Evolutionary conservation across 2,329 filamentous ascomycete genomes (phyloP), one percentile per base, ranked within the genome.

Genomic region (Eurotiales sp.): DNA sequence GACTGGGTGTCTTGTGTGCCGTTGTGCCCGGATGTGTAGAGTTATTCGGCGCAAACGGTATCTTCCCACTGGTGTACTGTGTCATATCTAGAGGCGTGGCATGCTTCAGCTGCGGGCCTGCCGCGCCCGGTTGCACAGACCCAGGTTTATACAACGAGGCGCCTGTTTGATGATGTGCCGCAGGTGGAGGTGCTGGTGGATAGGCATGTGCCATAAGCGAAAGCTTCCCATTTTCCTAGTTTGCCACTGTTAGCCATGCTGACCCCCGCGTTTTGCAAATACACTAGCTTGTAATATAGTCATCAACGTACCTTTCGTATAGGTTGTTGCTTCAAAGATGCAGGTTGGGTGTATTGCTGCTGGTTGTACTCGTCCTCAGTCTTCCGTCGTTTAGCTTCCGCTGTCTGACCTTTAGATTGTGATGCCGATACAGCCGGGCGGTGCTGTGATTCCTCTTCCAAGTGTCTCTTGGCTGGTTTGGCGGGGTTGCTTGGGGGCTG

Each of bases 11-110:
- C 75, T 90, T 90, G 72, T 83, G 81, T n/a, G 77, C 55, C n/a
- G n/a, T 27, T 64, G 72, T 42, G 70, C 69, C 14, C 68, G 79
- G 25, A 17, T 61, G 63, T 23, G 75, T 72, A 8, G 79, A 74
- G 58, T 80, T 85, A 8, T 79, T 74, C 54, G 91, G 81, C 6
- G 90, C 90, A 64, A 96, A 96, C 2, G 90, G 88, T 59, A 96
- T 96, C 23, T 87, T 84, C n/a, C 84, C 88, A 70, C 87, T 95
- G 7, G 89, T 88, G 54, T 92, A 85, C 64, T 92, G 88, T n/a
- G 86, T 82, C 82, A 92, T 90, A 59, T 93, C 89, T 63, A 90
- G 75, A 2, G 87, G 87, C 3, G 40, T 40, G 17, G 45, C 51
- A 61, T 90, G 85, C 1, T 75, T 78, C 3, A 79, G 72, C 66